phyloP scores from a whole-genome alignment of 495 filamentous ascomycete genomes.

The Aspergillus steynii region DNA sequence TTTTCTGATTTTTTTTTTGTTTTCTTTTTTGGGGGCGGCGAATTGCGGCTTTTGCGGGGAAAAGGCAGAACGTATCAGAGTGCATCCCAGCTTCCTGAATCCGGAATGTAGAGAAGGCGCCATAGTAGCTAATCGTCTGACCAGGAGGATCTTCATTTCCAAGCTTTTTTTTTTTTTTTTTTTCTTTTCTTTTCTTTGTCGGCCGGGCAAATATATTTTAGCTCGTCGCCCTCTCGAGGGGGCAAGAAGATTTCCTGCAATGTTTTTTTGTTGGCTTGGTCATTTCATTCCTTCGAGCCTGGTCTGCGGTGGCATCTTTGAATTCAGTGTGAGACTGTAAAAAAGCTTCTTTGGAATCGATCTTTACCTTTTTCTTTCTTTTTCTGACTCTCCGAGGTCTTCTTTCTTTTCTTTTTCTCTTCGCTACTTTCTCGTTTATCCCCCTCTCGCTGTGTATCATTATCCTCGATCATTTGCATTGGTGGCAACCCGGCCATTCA shows the following conservation, averaged over 20 bases:
- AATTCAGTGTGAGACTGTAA: background rate
- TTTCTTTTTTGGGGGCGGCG: slow-evolving; percentile 33
- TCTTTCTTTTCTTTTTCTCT: background rate
- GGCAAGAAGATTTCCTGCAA: background rate
- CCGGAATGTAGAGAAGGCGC: slow-evolving; percentile 23
- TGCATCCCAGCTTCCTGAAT: slow-evolving; percentile 22
- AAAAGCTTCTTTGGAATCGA: slow-evolving; percentile 3
- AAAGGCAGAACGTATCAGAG: slow-evolving; percentile 30
- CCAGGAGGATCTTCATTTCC: slow-evolving; percentile 25
- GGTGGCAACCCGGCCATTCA: background rate
- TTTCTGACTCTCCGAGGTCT: background rate
- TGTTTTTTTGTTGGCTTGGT: background rate
- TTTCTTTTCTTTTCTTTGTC: slow-evolving; percentile 9
- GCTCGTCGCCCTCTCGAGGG: background rate
- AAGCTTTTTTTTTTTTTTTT: slow-evolving; percentile 14
- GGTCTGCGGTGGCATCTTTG: background rate
- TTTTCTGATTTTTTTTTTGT: slow-evolving; percentile 28
- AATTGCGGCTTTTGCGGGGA: slow-evolving; percentile 35
- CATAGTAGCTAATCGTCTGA: slow-evolving; percentile 31
- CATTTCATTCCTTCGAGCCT: background rate
- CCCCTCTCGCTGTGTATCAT: background rate
- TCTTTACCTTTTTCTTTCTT: slow-evolving; percentile 14
- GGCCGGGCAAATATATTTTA: slow-evolving; percentile 1
- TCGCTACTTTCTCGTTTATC: background rate
- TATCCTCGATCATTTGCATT: background rate